phyloP scores from a whole-genome alignment of 805 yeast species.

The Kuraishia hungarica region DNA sequence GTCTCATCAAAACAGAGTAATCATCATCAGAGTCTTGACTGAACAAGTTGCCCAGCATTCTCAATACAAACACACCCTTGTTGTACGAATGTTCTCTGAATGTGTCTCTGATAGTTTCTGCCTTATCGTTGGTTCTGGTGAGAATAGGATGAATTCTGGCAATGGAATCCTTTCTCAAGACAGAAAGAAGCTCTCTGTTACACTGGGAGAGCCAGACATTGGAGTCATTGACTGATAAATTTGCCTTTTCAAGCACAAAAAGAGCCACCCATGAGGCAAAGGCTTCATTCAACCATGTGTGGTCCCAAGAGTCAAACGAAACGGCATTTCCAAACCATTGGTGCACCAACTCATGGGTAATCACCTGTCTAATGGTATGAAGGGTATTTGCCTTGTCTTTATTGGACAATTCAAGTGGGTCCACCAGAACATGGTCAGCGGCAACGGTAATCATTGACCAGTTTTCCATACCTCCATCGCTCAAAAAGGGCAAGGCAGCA shows the following conservation, averaged over 20 bases:
- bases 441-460: slow-evolving; percentile 62
- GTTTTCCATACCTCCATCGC: slow-evolving; percentile 79
- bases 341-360: slow-evolving; percentile 69
- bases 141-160: slow-evolving; percentile 25
- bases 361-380: slow-evolving; percentile 38
- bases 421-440: slow-evolving; percentile 33
- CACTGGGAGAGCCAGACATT: slow-evolving; percentile 24
- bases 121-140: slow-evolving; percentile 23
- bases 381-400: slow-evolving; percentile 16
- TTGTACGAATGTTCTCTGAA: slow-evolving; percentile 46
- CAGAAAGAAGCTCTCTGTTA: slow-evolving; percentile 15
- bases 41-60: slow-evolving; percentile 41
- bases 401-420: slow-evolving; percentile 1
- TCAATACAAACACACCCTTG: slow-evolving; percentile 47
- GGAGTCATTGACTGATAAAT: slow-evolving; percentile 14
- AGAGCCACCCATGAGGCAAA: slow-evolving; percentile 71
- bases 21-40: slow-evolving; percentile 20
- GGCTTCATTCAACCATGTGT: slow-evolving; percentile 69
- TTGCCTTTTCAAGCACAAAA: slow-evolving; percentile 24
- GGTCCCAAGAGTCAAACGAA: slow-evolving; percentile 59
- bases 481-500: slow-evolving; percentile 58
- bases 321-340: slow-evolving; percentile 74
- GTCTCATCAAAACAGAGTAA: slow-evolving; percentile 8
- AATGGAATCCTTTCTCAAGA: slow-evolving; percentile 28
- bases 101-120: slow-evolving; percentile 34